Percentiles rank a stretch among this genome's conserved stretches.
phyloP scores from a whole-genome alignment of 2,329 filamentous ascomycete genomes.

The Epichloe typhina region DNA sequence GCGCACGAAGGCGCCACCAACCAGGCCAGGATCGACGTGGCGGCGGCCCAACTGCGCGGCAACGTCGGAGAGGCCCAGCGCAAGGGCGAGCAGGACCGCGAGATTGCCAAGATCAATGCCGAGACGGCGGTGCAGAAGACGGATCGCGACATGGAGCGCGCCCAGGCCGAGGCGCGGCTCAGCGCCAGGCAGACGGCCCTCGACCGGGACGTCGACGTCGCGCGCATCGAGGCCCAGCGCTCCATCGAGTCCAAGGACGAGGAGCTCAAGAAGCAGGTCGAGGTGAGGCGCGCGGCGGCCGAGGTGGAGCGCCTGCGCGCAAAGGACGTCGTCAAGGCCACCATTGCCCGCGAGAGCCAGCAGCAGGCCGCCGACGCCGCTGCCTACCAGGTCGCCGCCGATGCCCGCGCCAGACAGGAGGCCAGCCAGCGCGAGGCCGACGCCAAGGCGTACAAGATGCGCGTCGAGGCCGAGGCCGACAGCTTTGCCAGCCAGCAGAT shows the following conservation, averaged over 20 bases:
- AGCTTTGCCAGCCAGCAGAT: no score
- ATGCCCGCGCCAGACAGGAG: conserved; percentile 43
- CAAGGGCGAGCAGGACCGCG: conserved; percentile 67
- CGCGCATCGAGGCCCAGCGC: conserved; percentile 60
- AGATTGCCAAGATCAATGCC: conserved; percentile 79
- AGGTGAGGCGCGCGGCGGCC: conserved; percentile 63
- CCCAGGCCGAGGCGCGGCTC: conserved; percentile 63
- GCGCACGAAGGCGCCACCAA: conserved; percentile 77
- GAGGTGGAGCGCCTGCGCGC: conserved; percentile 72
- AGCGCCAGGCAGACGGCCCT: conserved; percentile 60
- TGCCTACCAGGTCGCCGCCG: conserved; percentile 51
- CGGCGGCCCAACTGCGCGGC: conserved; percentile 50
- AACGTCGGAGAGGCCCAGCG: conserved; percentile 68
- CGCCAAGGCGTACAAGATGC: conserved; percentile 36
- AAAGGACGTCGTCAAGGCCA: conserved; percentile 64
- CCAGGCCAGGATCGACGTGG: conserved; percentile 58
- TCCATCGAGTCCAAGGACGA: conserved; percentile 65
- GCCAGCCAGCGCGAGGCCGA: conserved; percentile 39
- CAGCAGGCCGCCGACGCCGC: conserved; percentile 55
- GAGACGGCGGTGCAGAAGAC: conserved; percentile 77
- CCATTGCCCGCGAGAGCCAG: conserved; percentile 52
- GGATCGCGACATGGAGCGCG: conserved; percentile 70
- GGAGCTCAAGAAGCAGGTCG: conserved; percentile 65
- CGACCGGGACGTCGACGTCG: conserved; percentile 60
- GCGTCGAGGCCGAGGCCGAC: conserved; percentile 30